phyloP scores from a whole-genome alignment of 352 stramenopile species.

The Peronospora destructor region DNA sequence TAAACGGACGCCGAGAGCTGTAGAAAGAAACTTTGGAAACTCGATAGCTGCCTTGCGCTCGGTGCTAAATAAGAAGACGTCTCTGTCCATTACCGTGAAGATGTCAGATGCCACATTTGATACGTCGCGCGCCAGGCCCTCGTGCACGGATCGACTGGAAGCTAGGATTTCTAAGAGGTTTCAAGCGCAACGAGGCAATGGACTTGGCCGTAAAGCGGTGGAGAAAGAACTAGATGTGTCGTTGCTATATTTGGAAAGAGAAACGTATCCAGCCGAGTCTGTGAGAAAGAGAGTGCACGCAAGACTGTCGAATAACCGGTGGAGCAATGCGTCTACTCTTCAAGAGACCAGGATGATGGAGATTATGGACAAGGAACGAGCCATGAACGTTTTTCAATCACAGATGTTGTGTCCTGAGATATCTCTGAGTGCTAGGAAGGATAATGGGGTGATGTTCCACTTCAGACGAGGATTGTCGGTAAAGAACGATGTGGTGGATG shows the following conservation, averaged over 20 bases:
- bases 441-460: slow-evolving; percentile 52
- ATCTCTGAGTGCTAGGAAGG: slow-evolving; percentile 9
- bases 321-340: slow-evolving; percentile 4
- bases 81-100: slow-evolving; percentile 6
- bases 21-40: slow-evolving; percentile 1
- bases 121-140: slow-evolving; percentile 24
- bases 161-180: slow-evolving; percentile 60
- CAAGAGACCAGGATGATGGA: slow-evolving; percentile 36
- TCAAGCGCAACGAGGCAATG: slow-evolving; percentile 24
- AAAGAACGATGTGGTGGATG: slow-evolving; percentile 12
- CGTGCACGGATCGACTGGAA: slow-evolving; percentile 51
- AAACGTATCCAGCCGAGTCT: slow-evolving; percentile 61
- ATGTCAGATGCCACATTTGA: slow-evolving; percentile 12
- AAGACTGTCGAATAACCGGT: slow-evolving; percentile 35
- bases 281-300: slow-evolving; percentile 36
- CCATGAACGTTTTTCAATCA: slow-evolving; percentile 12
- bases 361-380: slow-evolving; percentile 34
- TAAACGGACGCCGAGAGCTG: slow-evolving; percentile 1
- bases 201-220: slow-evolving; percentile 5
- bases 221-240: slow-evolving; percentile 36
- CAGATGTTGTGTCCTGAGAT: slow-evolving; percentile 21
- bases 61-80: slow-evolving; percentile 5
- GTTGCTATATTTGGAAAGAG: slow-evolving; percentile 48
- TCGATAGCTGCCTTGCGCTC: slow-evolving; percentile 14
- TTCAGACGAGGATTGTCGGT: slow-evolving; percentile 37